Conservation (phyloP, 1,139 yeast species). For the Yamadazyma songkhlaensis region DNA sequence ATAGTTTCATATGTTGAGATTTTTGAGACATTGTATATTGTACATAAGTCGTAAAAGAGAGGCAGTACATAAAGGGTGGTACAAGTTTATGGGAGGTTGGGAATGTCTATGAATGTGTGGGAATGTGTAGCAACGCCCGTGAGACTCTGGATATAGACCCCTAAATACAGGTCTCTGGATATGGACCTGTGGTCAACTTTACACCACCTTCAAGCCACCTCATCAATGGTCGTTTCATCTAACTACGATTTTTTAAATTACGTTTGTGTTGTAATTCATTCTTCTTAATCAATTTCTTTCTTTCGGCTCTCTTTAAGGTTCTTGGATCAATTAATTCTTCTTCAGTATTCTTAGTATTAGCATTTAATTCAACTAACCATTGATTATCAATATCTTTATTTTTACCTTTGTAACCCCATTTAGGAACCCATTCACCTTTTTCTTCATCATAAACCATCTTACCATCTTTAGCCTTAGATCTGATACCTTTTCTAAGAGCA, state of each 20-base stretch:
- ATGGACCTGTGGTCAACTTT: too few species aligned
- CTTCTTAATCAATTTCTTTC: slow-evolving; percentile 83
- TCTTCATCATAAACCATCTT: slow-evolving; percentile 90
- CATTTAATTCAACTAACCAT: slow-evolving; percentile 96
- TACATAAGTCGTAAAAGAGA: neutral
- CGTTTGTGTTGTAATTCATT: slow-evolving; percentile 85
- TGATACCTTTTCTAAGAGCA: slow-evolving; percentile 93
- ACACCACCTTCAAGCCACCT: too few species aligned
- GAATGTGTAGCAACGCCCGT: too few species aligned
- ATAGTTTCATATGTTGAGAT: neutral
- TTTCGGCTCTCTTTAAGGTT: slow-evolving; percentile 71
- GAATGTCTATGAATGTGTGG: too few species aligned
- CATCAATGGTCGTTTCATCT: too few species aligned
- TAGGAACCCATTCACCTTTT: slow-evolving; percentile 92
- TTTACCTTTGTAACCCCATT: slow-evolving; percentile 96
- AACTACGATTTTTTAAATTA: slow-evolving; percentile 48
- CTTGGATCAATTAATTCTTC: slow-evolving; percentile 87
- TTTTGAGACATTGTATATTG: slow-evolving; percentile 1
- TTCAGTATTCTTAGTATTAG: slow-evolving; percentile 58
- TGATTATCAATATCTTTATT: slow-evolving; percentile 85
- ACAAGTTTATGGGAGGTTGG: too few species aligned
- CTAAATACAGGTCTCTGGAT: too few species aligned
- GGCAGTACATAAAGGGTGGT: too few species aligned
- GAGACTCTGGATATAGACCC: too few species aligned
- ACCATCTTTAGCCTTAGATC: slow-evolving; percentile 86